Conservation (phyloP, 257 asterid species). For the Solanum commersonii region DNA sequence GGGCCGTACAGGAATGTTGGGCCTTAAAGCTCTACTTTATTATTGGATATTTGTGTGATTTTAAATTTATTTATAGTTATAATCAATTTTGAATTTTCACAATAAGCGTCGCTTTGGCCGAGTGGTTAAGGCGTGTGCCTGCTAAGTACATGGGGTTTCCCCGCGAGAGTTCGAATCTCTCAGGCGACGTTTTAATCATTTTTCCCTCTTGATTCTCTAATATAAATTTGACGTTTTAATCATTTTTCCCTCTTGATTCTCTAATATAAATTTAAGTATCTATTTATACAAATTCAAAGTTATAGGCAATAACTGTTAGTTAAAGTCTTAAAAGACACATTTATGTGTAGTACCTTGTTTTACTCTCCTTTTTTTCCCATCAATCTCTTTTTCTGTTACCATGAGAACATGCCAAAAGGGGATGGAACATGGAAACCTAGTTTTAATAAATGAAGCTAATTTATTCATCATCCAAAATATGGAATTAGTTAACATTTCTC, state of each 20-base stretch:
- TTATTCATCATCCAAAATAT: not conserved
- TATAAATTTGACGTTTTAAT: conserved; percentile 17
- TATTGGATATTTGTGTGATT: not conserved
- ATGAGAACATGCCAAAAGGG: too few relatives aligned
- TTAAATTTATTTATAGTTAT: too few relatives aligned
- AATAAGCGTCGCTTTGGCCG: conserved; percentile 56
- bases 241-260: not conserved
- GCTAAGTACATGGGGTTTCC: conserved; percentile 67
- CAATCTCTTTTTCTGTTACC: too few relatives aligned
- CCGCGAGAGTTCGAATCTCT: conserved; percentile 99
- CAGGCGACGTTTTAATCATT: conserved; percentile 47
- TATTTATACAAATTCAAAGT: too few relatives aligned
- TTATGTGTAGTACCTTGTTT: too few relatives aligned
- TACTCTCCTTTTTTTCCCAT: too few relatives aligned
- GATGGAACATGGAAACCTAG: too few relatives aligned
- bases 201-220: not conserved
- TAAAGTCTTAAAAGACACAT: too few relatives aligned
- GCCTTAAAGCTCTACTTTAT: not conserved
- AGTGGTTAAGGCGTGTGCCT: conserved; percentile 74
- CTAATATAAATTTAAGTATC: too few relatives aligned
- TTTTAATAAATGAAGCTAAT: too few relatives aligned
- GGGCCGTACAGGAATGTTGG: not conserved
- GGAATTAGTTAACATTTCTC: not conserved
- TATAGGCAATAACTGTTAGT: too few relatives aligned
- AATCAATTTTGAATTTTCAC: accelerated